phyloP scores from a whole-genome alignment of 2,329 filamentous ascomycete genomes.

The Alternaria alternata region DNA sequence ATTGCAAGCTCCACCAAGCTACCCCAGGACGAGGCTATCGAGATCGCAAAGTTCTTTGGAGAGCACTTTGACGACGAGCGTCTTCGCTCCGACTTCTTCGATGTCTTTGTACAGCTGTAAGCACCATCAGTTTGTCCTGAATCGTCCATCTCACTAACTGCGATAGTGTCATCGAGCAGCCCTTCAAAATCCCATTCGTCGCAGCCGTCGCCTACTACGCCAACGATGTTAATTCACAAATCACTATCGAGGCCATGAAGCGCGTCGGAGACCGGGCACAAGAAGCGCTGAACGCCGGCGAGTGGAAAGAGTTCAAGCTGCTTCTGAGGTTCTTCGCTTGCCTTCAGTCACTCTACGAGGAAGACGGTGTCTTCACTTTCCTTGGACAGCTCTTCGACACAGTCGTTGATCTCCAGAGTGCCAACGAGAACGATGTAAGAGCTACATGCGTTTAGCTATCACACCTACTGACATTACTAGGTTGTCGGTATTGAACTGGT shows the following conservation, averaged over 20 bases:
- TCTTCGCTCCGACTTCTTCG: slow-evolving; percentile 74
- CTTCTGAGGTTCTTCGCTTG: slow-evolving; percentile 89
- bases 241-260: slow-evolving; percentile 74
- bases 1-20: slow-evolving; percentile 50
- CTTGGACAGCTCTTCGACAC: slow-evolving; percentile 89
- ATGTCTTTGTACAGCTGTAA: slow-evolving; percentile 77
- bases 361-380: slow-evolving; percentile 83
- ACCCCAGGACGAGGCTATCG: slow-evolving; percentile 48
- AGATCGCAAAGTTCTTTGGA: slow-evolving; percentile 68
- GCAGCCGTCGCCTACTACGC: slow-evolving; percentile 82
- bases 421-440: slow-evolving; percentile 89
- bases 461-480: slow-evolving; percentile 44
- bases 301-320: slow-evolving; percentile 92
- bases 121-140: slow-evolving; percentile 26
- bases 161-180: slow-evolving; percentile 78
- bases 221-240: slow-evolving; percentile 79
- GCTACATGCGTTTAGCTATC: background rate
- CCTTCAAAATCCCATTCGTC: slow-evolving; percentile 96
- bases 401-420: slow-evolving; percentile 92
- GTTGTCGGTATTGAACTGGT: slow-evolving; percentile 81
- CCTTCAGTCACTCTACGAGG: slow-evolving; percentile 79
- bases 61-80: slow-evolving; percentile 83
- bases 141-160: slow-evolving; percentile 19
- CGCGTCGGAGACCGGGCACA: slow-evolving; percentile 70
- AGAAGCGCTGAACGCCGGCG: slow-evolving; percentile 71